Evolutionary conservation across 1,284 basidiomycete species (phyloP).

Genomic region (Malassezia japonica): DNA sequence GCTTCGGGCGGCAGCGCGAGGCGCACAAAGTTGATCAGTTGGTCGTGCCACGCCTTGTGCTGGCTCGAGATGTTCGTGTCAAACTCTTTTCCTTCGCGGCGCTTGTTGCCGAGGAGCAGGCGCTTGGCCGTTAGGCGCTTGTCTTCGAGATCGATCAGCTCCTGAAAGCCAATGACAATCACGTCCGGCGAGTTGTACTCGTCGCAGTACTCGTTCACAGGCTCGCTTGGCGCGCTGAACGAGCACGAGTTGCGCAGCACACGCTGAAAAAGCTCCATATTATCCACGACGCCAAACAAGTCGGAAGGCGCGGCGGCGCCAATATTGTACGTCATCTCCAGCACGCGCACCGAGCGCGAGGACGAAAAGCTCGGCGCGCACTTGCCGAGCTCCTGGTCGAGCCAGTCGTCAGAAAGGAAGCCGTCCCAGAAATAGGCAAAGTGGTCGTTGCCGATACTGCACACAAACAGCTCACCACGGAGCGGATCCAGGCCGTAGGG

Average conservation of each 20-base stretch:
- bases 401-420: constrained; percentile 70
- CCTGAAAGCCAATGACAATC: constrained; percentile 87
- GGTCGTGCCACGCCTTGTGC: constrained; percentile 35
- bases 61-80: not conserved
- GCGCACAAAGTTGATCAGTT: constrained; percentile 30
- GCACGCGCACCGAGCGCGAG: constrained; percentile 65
- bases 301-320: constrained; percentile 74
- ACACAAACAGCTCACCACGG: constrained; percentile 57
- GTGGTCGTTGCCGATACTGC: constrained; percentile 69
- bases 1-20: constrained; percentile 42
- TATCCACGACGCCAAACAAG: constrained; percentile 50
- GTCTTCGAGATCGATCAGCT: constrained; percentile 84
- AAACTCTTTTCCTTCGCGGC: constrained; percentile 3
- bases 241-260: constrained; percentile 28
- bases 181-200: constrained; percentile 61
- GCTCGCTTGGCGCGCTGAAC: constrained; percentile 4
- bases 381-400: constrained; percentile 68
- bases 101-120: constrained; percentile 33
- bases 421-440: constrained; percentile 80
- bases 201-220: constrained; percentile 11
- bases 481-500: constrained; percentile 22
- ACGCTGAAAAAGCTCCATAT: constrained; percentile 29
- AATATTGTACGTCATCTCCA: constrained; percentile 89
- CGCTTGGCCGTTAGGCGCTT: constrained; percentile 68
- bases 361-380: constrained; percentile 68